Evolutionary conservation across 495 filamentous ascomycete species (phyloP).

Genomic region (Hypomontagnella monticulosa): DNA sequence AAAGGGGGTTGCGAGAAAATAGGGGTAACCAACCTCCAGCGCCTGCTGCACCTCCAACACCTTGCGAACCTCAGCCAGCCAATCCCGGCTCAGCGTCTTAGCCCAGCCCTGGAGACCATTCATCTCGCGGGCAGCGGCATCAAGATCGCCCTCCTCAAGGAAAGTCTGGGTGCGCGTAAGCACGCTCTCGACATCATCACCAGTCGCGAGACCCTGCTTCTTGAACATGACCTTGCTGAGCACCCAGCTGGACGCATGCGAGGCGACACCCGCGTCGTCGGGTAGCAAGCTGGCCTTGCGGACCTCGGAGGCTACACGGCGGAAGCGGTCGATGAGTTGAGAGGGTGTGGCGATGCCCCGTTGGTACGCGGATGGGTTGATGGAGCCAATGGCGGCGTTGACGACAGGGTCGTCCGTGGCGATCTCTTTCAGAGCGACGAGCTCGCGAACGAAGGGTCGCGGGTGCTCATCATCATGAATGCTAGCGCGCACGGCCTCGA

Average conservation of each 20-base stretch:
- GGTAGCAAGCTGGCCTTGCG: constrained; percentile 92
- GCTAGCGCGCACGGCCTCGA: constrained; percentile 87
- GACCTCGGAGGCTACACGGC: constrained; percentile 91
- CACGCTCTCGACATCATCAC: constrained; percentile 94
- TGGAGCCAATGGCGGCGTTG: constrained; percentile 89
- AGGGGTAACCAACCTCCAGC: constrained; percentile 75
- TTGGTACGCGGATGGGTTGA: constrained; percentile 94
- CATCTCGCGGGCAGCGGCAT: constrained; percentile 93
- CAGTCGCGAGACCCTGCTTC: constrained; percentile 85
- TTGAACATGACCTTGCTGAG: constrained; percentile 93
- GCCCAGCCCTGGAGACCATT: constrained; percentile 92
- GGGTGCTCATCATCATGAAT: constrained; percentile 78
- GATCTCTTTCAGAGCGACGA: constrained; percentile 93
- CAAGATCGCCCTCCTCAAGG: constrained; percentile 90
- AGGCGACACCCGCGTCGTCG: constrained; percentile 91
- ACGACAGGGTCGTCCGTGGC: constrained; percentile 83
- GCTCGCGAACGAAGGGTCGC: constrained; percentile 86
- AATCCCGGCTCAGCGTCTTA: constrained; percentile 90
- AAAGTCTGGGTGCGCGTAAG: constrained; percentile 86
- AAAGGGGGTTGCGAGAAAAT: constrained; percentile 22
- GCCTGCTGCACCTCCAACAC: constrained; percentile 96
- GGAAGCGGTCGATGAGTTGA: constrained; percentile 93
- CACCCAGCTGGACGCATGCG: constrained; percentile 86
- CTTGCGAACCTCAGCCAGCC: constrained; percentile 86
- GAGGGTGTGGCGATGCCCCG: constrained; percentile 82